A percentile compares a stretch with the other conserved stretches of the same genome.
Conservation (phyloP, 2,329 filamentous ascomycete genomes). For the Aspergillus pseudoglaucus region DNA sequence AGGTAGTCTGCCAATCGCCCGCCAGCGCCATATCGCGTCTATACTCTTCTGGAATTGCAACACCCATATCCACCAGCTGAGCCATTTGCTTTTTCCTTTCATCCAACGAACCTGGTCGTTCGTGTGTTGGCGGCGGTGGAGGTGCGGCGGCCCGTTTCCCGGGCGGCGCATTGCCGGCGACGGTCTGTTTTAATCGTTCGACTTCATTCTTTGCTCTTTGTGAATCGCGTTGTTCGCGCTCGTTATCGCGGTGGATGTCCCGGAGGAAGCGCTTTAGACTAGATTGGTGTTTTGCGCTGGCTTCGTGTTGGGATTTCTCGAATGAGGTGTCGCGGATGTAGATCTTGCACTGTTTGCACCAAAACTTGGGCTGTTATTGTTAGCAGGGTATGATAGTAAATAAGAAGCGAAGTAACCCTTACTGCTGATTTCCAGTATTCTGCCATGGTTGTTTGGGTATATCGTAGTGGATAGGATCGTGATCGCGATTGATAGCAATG, state of each 20-base stretch:
- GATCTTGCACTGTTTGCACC: constrained; percentile 93
- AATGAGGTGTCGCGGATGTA: constrained; percentile 90
- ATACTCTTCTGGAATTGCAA: constrained; percentile 73
- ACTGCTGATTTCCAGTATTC: constrained; percentile 98
- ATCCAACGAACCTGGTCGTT: constrained; percentile 47
- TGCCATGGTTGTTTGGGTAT: constrained; percentile 55
- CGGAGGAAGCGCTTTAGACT: constrained; percentile 83
- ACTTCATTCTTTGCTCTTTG: constrained; percentile 79
- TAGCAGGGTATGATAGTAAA: constrained; percentile 6
- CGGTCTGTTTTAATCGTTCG: constrained; percentile 73
- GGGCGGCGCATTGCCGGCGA: constrained; percentile 39
- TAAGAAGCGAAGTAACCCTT: constrained; percentile 17
- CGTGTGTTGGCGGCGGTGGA: constrained; percentile 22
- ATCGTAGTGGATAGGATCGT: background rate
- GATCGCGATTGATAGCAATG: background rate
- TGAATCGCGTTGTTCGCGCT: constrained; percentile 72
- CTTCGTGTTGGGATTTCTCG: constrained; percentile 83
- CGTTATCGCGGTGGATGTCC: constrained; percentile 77
- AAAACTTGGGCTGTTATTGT: constrained; percentile 67
- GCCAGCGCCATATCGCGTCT: constrained; percentile 77
- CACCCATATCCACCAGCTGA: constrained; percentile 80
- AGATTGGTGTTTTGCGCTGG: constrained; percentile 75
- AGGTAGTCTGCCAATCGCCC: constrained; percentile 76
- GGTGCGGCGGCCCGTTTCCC: constrained; percentile 27
- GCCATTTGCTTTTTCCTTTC: constrained; percentile 78